Conservation (phyloP, 192 early-diverging fungal genomes). For the Irineochytrium annulatum region DNA sequence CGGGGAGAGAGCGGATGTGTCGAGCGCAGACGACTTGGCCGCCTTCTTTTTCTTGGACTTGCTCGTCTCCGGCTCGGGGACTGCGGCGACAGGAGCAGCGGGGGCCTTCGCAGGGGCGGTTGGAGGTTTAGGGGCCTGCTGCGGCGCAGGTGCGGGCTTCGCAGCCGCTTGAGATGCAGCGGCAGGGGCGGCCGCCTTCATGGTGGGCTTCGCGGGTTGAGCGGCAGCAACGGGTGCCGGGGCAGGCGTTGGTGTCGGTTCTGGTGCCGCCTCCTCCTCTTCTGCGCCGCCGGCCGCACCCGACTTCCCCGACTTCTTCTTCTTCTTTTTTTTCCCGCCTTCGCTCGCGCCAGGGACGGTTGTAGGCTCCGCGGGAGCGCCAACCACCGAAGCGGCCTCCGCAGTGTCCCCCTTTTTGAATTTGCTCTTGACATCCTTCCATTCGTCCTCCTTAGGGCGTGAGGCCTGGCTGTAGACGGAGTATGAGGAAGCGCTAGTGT, state of each 20-base stretch:
- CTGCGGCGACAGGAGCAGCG: neutral
- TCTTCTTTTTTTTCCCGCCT: slow-evolving; percentile 32
- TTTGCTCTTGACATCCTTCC: slow-evolving; percentile 22
- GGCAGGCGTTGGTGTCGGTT: slow-evolving; percentile 8
- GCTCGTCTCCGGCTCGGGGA: neutral
- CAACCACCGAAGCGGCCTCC: neutral
- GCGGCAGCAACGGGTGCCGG: slow-evolving; percentile 13
- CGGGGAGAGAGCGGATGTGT: neutral
- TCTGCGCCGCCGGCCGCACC: slow-evolving; percentile 3
- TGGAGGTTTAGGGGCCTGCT: slow-evolving; percentile 7
- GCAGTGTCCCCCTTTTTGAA: slow-evolving; percentile 20
- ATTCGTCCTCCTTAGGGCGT: slow-evolving; percentile 11
- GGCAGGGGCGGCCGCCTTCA: no score
- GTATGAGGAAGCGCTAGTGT: neutral
- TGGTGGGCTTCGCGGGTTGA: no score
- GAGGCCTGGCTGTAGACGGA: slow-evolving; percentile 9
- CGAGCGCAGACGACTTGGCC: neutral
- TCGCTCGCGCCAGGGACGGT: slow-evolving; percentile 9
- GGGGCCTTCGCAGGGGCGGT: neutral
- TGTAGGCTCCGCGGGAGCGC: neutral
- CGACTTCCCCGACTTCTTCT: slow-evolving; percentile 24
- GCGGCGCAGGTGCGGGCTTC: slow-evolving; percentile 5
- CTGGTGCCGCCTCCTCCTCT: neutral
- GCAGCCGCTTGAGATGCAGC: neutral
- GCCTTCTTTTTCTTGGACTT: neutral